These are phyloP conservation scores for Suillus cothurnatus DNA, from an alignment of 768 basidiomycete species.

Conservation along the genomic window DNA sequence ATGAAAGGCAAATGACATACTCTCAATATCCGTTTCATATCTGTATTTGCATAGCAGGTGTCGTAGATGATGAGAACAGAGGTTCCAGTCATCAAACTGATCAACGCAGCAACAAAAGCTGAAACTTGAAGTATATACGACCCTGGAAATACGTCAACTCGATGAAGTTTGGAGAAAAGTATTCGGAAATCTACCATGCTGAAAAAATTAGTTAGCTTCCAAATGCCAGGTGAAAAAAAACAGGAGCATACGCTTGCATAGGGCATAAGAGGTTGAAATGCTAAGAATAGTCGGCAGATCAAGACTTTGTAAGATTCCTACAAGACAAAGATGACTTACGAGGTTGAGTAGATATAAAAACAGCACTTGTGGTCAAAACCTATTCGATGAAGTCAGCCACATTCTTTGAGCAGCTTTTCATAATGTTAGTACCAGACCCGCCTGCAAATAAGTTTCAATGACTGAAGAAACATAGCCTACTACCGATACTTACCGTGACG, in stretches of 20 bases:
- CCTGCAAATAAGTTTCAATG: background rate
- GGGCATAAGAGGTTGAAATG: background rate
- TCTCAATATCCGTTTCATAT: background rate
- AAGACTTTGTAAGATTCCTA: background rate
- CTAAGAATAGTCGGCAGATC: background rate
- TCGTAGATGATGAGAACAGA: conserved; percentile 3
- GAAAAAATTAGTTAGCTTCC: background rate
- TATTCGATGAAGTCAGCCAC: background rate
- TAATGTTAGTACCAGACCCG: background rate
- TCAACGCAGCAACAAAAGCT: background rate
- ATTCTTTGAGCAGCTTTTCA: background rate
- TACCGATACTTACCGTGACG: background rate
- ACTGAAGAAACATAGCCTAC: background rate
- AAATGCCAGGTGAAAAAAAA: background rate
- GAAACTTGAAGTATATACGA: conserved; percentile 3
- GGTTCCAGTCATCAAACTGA: conserved; percentile 1
- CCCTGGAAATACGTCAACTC: background rate
- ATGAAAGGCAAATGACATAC: background rate
- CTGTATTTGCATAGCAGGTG: background rate
- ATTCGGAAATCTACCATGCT: background rate
- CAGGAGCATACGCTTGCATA: background rate
- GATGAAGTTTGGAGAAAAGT: background rate
- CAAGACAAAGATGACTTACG: background rate
- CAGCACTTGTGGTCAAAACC: conserved; percentile 3
- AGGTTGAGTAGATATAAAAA: background rate